Base-by-base conservation (phyloP, 331 rosid genomes). In the Erythrophleum ivorense region DNA sequence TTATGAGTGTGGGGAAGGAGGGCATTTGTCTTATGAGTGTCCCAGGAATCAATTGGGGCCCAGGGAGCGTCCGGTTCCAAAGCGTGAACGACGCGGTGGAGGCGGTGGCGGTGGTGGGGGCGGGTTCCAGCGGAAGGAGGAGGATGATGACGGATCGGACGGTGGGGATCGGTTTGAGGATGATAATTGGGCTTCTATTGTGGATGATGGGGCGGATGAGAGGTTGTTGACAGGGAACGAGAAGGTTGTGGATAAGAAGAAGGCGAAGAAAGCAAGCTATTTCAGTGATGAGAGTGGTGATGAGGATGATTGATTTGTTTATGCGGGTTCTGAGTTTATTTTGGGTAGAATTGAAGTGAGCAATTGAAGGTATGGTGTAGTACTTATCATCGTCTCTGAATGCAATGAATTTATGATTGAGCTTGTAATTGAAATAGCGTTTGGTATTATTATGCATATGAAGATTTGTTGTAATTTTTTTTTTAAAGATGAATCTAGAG, bases 121-220 rank as follows among this genome's bases (percentile, higher is more conserved):
- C 24, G 82, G 53, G 40, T 50, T 21, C 36, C 79, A 49, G 71
- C 6, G 18, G 52, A 16, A 41, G 5, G 89, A 58, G 49, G 90
- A 71, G 1, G 85, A 82, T 0, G 87, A 89, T 12, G 87, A 59
- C 2, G 87, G 69, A 2, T 83, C 60, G 9, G 90, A 73, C 11
- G 89, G 68, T 1, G 91, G 77, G 1, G 95, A 85, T 48, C 82
- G 79, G 78, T 94, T 95, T 54, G 97, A 89, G 81, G 91, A 87
- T 38, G 97, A 92, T 38, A 91, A 91, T 65, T 95, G 97, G 98
- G 98, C 97, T 38, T 93, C 97, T 9, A 88, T 88, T 53, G 97
- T 91, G 79, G 98, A 95, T 64, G 86, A 81, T 53, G 92, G 84
- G 31, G 97, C 89, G 0, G 88, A 73, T 18, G 84, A 91, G 87